Conservation (phyloP, 495 filamentous ascomycete genomes). For the Aspergillus cavernicola region DNA sequence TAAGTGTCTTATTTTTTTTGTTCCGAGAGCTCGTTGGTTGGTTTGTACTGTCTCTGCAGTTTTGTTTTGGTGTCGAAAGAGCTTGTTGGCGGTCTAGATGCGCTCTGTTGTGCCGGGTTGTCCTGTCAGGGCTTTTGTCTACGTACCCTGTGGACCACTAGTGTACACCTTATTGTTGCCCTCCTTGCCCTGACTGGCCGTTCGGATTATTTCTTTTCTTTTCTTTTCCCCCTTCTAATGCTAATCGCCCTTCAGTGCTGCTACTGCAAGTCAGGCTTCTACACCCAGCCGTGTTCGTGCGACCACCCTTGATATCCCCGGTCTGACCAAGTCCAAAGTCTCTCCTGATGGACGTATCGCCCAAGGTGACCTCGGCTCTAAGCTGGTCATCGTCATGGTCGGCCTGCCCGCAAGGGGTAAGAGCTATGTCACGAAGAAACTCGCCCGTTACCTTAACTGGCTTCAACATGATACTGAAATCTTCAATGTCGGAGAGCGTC, state of each 20-base stretch:
- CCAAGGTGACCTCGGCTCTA: conserved; percentile 86
- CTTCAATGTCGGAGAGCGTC: conserved; percentile 93
- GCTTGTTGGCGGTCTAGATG: conserved; percentile 14
- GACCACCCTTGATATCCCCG: conserved; percentile 81
- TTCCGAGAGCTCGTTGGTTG: conserved; percentile 16
- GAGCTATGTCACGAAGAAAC: conserved; percentile 97
- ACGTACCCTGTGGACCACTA: background rate
- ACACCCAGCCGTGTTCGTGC: conserved; percentile 61
- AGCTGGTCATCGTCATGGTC: conserved; percentile 98
- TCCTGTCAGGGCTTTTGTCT: background rate
- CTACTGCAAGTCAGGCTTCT: conserved; percentile 40
- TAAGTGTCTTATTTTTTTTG: conserved; percentile 40
- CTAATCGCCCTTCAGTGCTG: conserved; percentile 10
- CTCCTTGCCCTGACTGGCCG: background rate
- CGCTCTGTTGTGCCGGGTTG: background rate
- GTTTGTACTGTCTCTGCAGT: conserved; percentile 5
- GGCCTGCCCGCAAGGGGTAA: conserved; percentile 92
- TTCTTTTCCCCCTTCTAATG: background rate
- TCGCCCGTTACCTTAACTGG: conserved; percentile 93
- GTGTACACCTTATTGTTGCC: conserved; percentile 2
- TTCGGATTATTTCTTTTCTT: too few relatives aligned
- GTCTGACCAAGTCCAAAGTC: conserved; percentile 86
- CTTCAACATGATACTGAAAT: conserved; percentile 91
- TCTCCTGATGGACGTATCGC: conserved; percentile 94
- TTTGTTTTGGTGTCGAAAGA: conserved; percentile 5